Evolutionary conservation across 805 yeast species (phyloP).

Genomic region (Sugiyamaella marilandica): DNA sequence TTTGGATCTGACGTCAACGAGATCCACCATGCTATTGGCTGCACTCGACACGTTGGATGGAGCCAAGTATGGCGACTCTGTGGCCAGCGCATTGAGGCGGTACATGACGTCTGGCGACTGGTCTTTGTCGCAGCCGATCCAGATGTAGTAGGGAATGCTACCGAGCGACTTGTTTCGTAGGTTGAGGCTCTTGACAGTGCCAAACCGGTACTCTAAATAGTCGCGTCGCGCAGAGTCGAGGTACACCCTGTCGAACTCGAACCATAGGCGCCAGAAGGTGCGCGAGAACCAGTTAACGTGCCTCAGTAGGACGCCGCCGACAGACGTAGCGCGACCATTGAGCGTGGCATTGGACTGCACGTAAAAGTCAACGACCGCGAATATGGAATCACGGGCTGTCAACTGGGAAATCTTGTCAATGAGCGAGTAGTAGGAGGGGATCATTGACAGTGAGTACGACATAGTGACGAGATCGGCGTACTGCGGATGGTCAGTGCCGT

Average conservation of each 20-base stretch:
- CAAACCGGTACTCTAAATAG: constrained; percentile 75
- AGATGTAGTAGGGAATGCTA: constrained; percentile 73
- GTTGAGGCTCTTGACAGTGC: constrained; percentile 72
- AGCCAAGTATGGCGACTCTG: constrained; percentile 76
- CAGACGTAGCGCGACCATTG: constrained; percentile 63
- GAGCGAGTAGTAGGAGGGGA: constrained; percentile 75
- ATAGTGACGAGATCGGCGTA: constrained; percentile 70
- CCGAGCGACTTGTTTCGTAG: constrained; percentile 62
- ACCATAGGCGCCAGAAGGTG: constrained; percentile 85
- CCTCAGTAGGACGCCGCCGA: constrained; percentile 69
- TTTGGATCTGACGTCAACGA: constrained; percentile 37
- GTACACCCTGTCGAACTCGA: constrained; percentile 76
- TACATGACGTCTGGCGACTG: constrained; percentile 45
- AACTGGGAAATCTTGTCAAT: constrained; percentile 60
- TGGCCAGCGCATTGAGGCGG: constrained; percentile 64
- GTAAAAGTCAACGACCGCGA: constrained; percentile 76
- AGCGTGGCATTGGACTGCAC: constrained; percentile 63
- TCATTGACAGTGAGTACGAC: constrained; percentile 80
- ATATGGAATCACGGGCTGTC: constrained; percentile 51
- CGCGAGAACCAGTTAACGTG: constrained; percentile 73
- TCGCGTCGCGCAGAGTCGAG: constrained; percentile 78
- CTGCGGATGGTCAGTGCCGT: constrained; percentile 7
- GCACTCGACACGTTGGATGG: constrained; percentile 36
- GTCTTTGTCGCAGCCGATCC: constrained; percentile 70
- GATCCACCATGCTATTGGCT: constrained; percentile 9